Percentiles rank a stretch among this genome's conserved stretches.
Evolutionary conservation across 495 filamentous ascomycete genomes (phyloP).

Genomic region (Penicillium alfredii): DNA sequence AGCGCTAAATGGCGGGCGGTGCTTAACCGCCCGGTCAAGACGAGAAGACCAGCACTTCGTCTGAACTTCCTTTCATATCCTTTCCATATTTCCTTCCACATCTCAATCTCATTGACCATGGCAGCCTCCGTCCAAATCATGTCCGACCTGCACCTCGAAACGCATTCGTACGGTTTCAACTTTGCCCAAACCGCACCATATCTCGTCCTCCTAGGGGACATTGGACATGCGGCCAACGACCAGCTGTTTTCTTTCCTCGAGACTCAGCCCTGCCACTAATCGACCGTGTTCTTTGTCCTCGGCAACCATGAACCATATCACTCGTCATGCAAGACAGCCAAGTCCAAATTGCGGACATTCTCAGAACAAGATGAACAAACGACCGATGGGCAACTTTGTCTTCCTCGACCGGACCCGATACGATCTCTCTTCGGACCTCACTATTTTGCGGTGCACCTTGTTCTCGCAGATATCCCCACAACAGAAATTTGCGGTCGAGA

Average conservation of each 20-base stretch:
- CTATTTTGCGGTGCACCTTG: conserved; percentile 40
- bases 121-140: conserved; percentile 38
- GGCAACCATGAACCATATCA: conserved; percentile 11
- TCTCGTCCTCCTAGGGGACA: conserved; percentile 7
- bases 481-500: conserved; percentile 16
- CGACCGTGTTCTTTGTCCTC: conserved; percentile 5
- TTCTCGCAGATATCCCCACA: conserved; percentile 30
- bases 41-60: too few relatives aligned
- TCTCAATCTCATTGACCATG: conserved; percentile 4
- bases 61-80: too few relatives aligned
- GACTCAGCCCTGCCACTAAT: conserved; percentile 1
- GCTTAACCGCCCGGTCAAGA: too few relatives aligned
- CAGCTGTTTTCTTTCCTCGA: conserved; percentile 2
- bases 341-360: background rate
- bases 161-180: conserved; percentile 6
- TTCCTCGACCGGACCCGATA: conserved; percentile 11
- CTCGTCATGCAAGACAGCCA: background rate
- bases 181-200: conserved; percentile 6
- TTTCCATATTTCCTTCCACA: background rate
- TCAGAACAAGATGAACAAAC: background rate
- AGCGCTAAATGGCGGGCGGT: too few relatives aligned
- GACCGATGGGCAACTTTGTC: background rate
- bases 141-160: conserved; percentile 9
- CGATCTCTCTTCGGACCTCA: conserved; percentile 16
- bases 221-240: conserved; percentile 3